Evolutionary conservation across 2,329 filamentous ascomycete species (phyloP).

Genomic region (Aureobasidium mangrovei): DNA sequence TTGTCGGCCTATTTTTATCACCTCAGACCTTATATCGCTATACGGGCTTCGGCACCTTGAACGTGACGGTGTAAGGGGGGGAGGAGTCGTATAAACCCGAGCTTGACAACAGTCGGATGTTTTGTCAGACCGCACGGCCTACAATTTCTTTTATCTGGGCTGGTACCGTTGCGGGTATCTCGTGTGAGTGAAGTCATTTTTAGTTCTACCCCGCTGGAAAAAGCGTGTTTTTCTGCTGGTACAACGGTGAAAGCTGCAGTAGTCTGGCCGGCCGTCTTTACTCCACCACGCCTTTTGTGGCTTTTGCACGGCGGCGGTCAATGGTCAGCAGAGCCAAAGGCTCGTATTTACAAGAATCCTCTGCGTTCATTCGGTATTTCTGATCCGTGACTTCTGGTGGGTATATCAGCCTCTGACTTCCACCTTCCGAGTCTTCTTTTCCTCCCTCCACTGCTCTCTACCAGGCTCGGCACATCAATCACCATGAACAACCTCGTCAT

Average conservation of each 20-base stretch:
- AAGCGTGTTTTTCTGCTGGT: background rate
- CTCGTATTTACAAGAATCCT: background rate
- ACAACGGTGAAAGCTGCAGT: background rate
- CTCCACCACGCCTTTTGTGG: background rate
- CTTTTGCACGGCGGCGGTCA: background rate
- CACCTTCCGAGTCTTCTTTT: background rate
- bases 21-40: too few species aligned
- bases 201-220: background rate
- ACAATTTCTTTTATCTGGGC: too few species aligned
- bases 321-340: background rate
- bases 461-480: background rate
- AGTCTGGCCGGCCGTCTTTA: background rate
- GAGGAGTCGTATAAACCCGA: too few species aligned
- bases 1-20: too few species aligned
- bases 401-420: background rate
- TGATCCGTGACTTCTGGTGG: background rate
- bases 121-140: too few species aligned
- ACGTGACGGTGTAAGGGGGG: too few species aligned
- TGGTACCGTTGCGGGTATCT: too few species aligned
- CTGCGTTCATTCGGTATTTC: background rate
- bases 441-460: too few species aligned
- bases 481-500: slow-evolving; percentile 2
- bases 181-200: too few species aligned
- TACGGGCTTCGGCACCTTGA: too few species aligned
- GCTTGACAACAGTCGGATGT: too few species aligned